Base-by-base conservation (phyloP, 2,329 filamentous ascomycete species). In the Epichloe baconii region DNA sequence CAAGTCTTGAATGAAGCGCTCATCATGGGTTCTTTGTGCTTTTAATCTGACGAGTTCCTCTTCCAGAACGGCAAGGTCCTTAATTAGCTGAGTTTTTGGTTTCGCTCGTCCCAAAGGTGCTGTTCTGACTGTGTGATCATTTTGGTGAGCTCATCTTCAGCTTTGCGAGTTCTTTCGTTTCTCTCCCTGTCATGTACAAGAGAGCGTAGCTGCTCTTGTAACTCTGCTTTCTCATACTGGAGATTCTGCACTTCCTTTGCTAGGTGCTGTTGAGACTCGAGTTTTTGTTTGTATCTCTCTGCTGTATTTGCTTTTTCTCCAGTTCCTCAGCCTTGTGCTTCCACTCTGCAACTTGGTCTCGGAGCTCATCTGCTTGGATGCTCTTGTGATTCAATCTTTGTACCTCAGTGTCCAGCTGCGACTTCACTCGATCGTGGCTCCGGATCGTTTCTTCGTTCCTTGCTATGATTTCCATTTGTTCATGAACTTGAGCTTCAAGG, bases 391-490 rank as follows among this genome's bases (percentile, higher is more conserved):
- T 70, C 34, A 79, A 64, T 41, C 66, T 65, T 48, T 68, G 64
- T 37, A 79, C 71, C 55, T 81, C 77, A 53, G 69, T 70, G 52
- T 85, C 78, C 11, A 83, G 67, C 57, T 86, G 78, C 19, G 76
- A 75, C 50, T 62, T 64, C 10, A 57, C 56, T 51, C 61, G 62
- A 44, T 66, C 61, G 51, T 66, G 61, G 23, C 58, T 62, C 11
- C 67, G 64, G 47, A 70, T 69, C n/a, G 54, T 57, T 63, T 90
- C 86, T 57, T 88, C 78, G 23, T 73, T 77, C 36, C 62, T 61
- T 40, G 81, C 80, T 60, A 90, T 89, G 47, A 88, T 71, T 52
- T 83, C 76, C 63, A 87, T 82, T 59, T 85, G 81, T 58, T 88
- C 80, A 41, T 77, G 76, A 23, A 83, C 69, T 56, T 77, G 76